Base-by-base conservation (phyloP, 495 filamentous ascomycete genomes). In the Neurospora sublineolata region DNA sequence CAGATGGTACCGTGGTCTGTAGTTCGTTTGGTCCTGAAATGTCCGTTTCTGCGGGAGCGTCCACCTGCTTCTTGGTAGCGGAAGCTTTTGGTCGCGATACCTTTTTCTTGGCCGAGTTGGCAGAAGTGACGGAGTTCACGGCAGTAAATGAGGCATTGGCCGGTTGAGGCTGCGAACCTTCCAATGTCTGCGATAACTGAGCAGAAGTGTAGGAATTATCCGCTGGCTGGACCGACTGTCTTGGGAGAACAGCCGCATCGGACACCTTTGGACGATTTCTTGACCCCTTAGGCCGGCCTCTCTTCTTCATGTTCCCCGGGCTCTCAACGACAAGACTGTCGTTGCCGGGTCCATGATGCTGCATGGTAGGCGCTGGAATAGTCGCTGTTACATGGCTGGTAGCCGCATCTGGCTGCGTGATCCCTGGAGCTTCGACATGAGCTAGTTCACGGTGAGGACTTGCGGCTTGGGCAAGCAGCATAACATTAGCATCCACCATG, bases 241-340 rank as follows among this genome's bases (percentile, higher is more conserved):
- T 67, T 68, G 4, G 39, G 64, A 27, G 76, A 67, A 64, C 27
- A 46, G 42, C 73, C 10, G 36, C 41, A 30, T 27, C 23, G 7
- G 70, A 18, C 36, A 80, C 76, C 71, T 84, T 86, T 16, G 84
- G 84, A 1, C 82, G 78, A 67, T 85, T 86, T 72, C 83, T 85
- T 1, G 84, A 86, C 9, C 84, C 84, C 41, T 84, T 86, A 0
- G 84, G 84, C 1, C 81, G 77, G 9, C 81, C 81, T 70, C 79
- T 75, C 58, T 73, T 78, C 58, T 74, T 75, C 68, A 78, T 41
- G 74, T 77, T 74, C 33, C 81, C 41, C 68, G 76, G 76, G n/a
- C 33, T 40, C n/a, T 74, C 70, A 4, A 42, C 42, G 18, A 23
- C 69, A 20, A 64, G 14, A 33, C 30, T 36, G 12, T 30, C 14